Base-by-base conservation (phyloP, 441 rosid species). In the Mallotus japonicus region DNA sequence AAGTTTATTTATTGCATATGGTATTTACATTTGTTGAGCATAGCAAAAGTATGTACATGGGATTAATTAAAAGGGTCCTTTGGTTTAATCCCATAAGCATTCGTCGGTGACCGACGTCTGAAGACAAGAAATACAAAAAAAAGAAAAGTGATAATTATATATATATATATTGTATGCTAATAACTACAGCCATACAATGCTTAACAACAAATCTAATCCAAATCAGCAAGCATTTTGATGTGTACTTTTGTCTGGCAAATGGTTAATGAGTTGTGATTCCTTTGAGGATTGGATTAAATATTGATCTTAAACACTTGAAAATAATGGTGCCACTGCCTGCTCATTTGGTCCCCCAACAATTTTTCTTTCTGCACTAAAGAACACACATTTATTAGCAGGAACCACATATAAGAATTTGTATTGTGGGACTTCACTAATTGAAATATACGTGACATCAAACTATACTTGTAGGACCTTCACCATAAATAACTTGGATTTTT, bases 221-320 rank as follows among this genome's bases (percentile, higher is more conserved):
- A 37, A 70, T 70, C 57, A 53, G n/a, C 51, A 49, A 50, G 3
- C 40, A 11, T 37, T 28, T 44, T 44, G 28, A 44, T 11, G 50
- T 57, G 60, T 40, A 20, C 55, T 62, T 64, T 69, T 75, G 56
- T 77, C 42, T 20, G 59, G 37, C 37, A 19, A 3, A 55, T 65
- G 14, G 55, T 73, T 49, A 32, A 13, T 59, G 32, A 61, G 64
- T 70, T 76, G 67, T 37, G 73, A 42, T 67, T 76, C 42, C 62
- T 61, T 32, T 16, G 56, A 44, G 49, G n/a, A 32, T 8, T 44
- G 49, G 34, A 22, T 34, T 19, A 51, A 66, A 47, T 59, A 57
- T 59, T 51, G 16, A 19, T 46, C 63, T 28, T 47, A 37, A 51
- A 65, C 10, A 59, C 67, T 34, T 34, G 13, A 55, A 8, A 44